phyloP scores from a whole-genome alignment of 257 asterid genomes.

The Schizonepeta tenuifolia region DNA sequence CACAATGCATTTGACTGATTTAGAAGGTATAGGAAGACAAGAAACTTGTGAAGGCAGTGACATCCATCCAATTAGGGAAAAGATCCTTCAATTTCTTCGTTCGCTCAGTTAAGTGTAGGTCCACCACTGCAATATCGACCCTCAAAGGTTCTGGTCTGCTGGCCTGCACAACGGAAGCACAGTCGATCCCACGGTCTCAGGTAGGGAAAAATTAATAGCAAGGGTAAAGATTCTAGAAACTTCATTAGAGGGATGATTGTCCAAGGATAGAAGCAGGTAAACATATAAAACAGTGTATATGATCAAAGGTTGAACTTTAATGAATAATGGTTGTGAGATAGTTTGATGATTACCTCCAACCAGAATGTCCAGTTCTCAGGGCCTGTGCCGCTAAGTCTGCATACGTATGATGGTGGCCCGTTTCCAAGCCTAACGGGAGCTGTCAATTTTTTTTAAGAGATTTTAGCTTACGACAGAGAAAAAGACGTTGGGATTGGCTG shows the following conservation, averaged over 20 bases:
- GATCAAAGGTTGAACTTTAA: neutral
- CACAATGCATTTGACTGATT: no score
- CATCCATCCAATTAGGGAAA: conserved; percentile 91
- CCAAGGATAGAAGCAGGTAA: no score
- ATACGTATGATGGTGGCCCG: conserved; percentile 80
- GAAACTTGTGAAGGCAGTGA: conserved; percentile 77
- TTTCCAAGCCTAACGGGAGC: conserved; percentile 62
- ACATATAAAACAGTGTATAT: neutral
- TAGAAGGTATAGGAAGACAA: conserved; percentile 69
- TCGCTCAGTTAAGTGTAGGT: conserved; percentile 60
- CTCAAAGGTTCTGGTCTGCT: conserved; percentile 60
- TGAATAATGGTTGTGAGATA: neutral
- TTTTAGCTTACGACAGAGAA: conserved; percentile 35
- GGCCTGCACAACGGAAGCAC: conserved; percentile 53
- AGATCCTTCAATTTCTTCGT: conserved; percentile 72
- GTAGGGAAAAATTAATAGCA: no score
- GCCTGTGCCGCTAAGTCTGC: conserved; percentile 82
- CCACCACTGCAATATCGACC: conserved; percentile 81
- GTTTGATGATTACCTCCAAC: conserved; percentile 73
- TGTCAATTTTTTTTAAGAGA: conserved; percentile 40
- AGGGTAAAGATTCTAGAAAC: neutral
- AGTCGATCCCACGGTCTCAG: no score
- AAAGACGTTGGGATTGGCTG: conserved; percentile 5
- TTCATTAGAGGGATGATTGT: neutral
- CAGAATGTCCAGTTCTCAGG: conserved; percentile 90